Evolutionary conservation across 805 yeast species (phyloP), one percentile per base, ranked within the genome.

Genomic region (Cyberlindnera veronae): DNA sequence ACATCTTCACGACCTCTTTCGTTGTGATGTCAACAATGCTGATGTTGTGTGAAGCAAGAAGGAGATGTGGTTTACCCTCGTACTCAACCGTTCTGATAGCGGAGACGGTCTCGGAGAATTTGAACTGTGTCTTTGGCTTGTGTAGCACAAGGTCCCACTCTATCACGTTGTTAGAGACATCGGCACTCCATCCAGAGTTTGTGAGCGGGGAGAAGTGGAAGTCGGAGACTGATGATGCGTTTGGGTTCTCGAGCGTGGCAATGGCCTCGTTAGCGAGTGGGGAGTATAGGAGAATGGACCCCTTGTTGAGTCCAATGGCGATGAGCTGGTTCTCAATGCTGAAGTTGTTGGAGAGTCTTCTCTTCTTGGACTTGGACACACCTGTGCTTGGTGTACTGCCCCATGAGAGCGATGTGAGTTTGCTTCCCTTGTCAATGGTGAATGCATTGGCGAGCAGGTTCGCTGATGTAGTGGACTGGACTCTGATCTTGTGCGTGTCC

Each of bases 1-100:
- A 79, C 2, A 79, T 71, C 49, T 67, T 68, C 14, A 72, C 61
- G 2, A 77, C 62, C 38, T 63, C 61, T 29, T 44, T 67, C 21
- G 45, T 56, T 6, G 61, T 51, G 10, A 66, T 55, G 51, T 78
- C 77, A 18, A 79, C 61, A 40, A 84, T 59, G 46, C 72, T 72
- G 5, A 85, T 71, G 28, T 81, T 72, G 50, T 86, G 86, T 2
- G 91, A 80, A 3, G 85, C 88, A 12, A 78, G 63, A 41, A 84
- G 67, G 24, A 83, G 53, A 51, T 74, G 76, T 13, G 60, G 53
- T 26, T 50, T 54, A 26, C 59, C 58, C 11, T 57, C 38, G 19
- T 44, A 45, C 32, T 50, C 43, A 3, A 62, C 63, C 31, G 61
- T 60, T 38, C 68, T 57, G 28, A 63, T 45, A 29, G 64, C 65